A percentile compares a stretch with the other conserved stretches of the same genome.
Evolutionary conservation across 305 asterid species (phyloP).

Genomic region (Plantago coronopus): DNA sequence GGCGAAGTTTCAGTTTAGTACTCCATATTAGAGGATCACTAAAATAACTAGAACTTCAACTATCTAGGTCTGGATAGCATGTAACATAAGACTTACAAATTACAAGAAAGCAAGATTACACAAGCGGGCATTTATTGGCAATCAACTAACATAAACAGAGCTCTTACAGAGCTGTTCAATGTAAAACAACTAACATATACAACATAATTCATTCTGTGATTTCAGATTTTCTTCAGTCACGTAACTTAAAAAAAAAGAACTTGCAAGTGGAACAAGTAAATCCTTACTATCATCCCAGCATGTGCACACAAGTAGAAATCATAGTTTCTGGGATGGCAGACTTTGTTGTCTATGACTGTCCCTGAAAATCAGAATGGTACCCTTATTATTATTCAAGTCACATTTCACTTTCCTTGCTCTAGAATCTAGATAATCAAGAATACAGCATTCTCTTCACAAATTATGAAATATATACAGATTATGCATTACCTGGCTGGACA

Average conservation of each 20-base stretch:
- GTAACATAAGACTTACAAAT: too few relatives aligned
- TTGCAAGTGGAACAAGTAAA: neutral
- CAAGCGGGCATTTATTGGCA: too few relatives aligned
- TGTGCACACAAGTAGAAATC: conserved; percentile 93
- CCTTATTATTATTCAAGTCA: neutral
- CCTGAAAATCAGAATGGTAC: conserved; percentile 44
- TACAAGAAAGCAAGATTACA: too few relatives aligned
- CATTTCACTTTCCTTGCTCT: neutral
- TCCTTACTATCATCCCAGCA: conserved; percentile 83
- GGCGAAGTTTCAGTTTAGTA: neutral
- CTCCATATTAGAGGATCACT: neutral
- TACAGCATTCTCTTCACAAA: neutral
- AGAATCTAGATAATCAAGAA: neutral
- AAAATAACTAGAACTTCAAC: too few relatives aligned
- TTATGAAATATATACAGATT: neutral
- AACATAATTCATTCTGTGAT: too few relatives aligned
- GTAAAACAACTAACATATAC: too few relatives aligned
- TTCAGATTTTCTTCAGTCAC: neutral
- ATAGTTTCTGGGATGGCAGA: conserved; percentile 85
- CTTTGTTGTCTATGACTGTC: conserved; percentile 74
- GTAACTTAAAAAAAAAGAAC: neutral
- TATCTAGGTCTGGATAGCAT: too few relatives aligned
- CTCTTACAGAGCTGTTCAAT: too few relatives aligned
- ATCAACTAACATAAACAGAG: too few relatives aligned
- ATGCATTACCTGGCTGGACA: conserved; percentile 70